Conservation (phyloP, 192 early-diverging fungal genomes). For the Coemansia sp. region DNA sequence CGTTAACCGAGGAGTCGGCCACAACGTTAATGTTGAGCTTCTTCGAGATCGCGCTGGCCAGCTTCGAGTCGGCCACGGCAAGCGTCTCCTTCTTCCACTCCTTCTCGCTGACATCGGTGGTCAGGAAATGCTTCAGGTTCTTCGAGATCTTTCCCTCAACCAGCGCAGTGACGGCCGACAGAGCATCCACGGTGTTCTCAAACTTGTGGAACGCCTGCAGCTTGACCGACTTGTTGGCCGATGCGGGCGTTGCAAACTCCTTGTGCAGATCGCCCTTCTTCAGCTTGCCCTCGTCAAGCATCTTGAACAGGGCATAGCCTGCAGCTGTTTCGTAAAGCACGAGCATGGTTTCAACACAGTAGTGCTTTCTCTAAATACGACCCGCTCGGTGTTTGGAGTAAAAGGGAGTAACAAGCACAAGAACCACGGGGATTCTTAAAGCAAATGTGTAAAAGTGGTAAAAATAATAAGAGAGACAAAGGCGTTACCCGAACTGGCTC, state of each 20-base stretch:
- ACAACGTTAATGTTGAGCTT: conserved; percentile 83
- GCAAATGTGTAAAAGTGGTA: not conserved
- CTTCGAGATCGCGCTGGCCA: conserved; percentile 79
- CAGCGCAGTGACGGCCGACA: conserved; percentile 92
- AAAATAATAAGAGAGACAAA: conserved; percentile 6
- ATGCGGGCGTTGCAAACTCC: conserved; percentile 83
- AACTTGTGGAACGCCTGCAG: conserved; percentile 96
- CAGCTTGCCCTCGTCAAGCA: conserved; percentile 86
- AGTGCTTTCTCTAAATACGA: not conserved
- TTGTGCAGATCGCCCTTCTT: conserved; percentile 83
- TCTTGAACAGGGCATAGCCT: conserved; percentile 95
- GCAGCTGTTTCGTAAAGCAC: conserved; percentile 97
- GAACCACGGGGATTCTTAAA: conserved; percentile 4
- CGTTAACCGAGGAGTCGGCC: conserved; percentile 79
- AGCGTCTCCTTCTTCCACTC: conserved; percentile 91
- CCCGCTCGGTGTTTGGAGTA: not conserved
- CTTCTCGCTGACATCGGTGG: conserved; percentile 75
- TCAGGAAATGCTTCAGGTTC: conserved; percentile 92
- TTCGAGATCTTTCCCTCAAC: conserved; percentile 96
- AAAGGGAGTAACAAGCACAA: not conserved
- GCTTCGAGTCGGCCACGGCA: conserved; percentile 90
- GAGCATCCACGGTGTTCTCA: conserved; percentile 96
- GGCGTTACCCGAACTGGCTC: not conserved
- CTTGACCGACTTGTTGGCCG: conserved; percentile 90
- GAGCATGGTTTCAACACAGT: conserved; percentile 61